Percentiles rank a stretch among this genome's conserved stretches.
These are phyloP conservation scores for Boechera stricta DNA, from an alignment of 345 rosid genomes.

Conservation along the genomic window DNA sequence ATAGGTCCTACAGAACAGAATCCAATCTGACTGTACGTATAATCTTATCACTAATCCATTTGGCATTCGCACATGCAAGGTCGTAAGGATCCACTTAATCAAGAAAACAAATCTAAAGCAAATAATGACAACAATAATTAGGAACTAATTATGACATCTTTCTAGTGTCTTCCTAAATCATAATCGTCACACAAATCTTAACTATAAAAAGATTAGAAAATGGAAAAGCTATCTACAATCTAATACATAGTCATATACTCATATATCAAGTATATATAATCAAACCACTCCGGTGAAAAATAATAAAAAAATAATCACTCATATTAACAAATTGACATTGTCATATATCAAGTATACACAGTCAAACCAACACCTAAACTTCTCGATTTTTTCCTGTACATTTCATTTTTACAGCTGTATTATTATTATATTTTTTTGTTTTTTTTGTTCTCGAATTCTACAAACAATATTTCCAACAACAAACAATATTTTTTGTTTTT, in stretches of 20 bases:
- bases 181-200: neutral
- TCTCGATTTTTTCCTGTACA: neutral
- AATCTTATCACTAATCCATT: slow-evolving; percentile 12
- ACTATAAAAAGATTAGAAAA: neutral
- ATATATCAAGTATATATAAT: no score
- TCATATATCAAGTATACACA: no score
- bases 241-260: no score
- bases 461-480: neutral
- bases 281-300: no score
- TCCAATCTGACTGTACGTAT: neutral
- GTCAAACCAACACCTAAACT: no score
- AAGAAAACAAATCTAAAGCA: slow-evolving; percentile 1
- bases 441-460: neutral
- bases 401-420: neutral
- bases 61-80: neutral
- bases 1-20: neutral
- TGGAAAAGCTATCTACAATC: neutral
- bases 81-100: slow-evolving; percentile 11
- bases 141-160: neutral
- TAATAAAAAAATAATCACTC: no score
- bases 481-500: no score
- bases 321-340: no score
- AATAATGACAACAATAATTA: neutral
- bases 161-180: neutral
- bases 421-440: neutral